Evolutionary conservation across 1,284 basidiomycete genomes (phyloP), one percentile per base, ranked within the genome.

Genomic region (Paramarasmius palmivorus): DNA sequence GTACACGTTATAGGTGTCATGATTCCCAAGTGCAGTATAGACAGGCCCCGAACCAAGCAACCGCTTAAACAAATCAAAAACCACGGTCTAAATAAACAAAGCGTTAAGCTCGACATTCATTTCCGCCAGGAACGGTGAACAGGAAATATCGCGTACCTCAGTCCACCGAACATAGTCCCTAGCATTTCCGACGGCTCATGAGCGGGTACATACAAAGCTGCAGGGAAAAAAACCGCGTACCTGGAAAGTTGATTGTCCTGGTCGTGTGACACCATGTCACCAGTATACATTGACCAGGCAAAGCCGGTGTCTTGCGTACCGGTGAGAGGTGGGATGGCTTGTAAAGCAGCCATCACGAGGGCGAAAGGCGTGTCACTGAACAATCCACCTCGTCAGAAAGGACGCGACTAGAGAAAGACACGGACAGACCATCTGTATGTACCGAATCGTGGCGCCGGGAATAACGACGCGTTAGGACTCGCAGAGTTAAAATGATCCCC

Each of bases 181-280:
- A 42, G 26, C 15, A 54, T 26, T 19, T 54, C 22, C 22, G 25
- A 38, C 10, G 34, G n/a, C 34, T 23, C 36, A 29, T 40, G 14
- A 4, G 12, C 42, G n/a, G n/a, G n/a, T n/a, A n/a, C n/a, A 40
- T 54, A 67, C 50, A 29, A 14, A 19, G 36, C 10, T 8, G 8
- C 8, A 15, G n/a, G 23, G 22, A 32, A 3, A 6, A 29, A 8
- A 10, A 23, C 37, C 10, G 59, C 66, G 48, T 57, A 81, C 81
- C 82, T 77, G 6, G 84, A 86, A 23, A 84, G 66, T 61, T 91
- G 79, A 54, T 82, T 82, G 47, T 82, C 78, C 6, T 78, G 68
- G 64, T 91, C 89, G 63, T 91, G 88, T 9, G 86, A 82, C 34
- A 90, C 80, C 51, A 92, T 68, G 64, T 93, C 91, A 22, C 91